Percentiles rank a stretch among this genome's conserved stretches.
Evolutionary conservation across 345 rosid species (phyloP).

Genomic region (Erodium maritimum): DNA sequence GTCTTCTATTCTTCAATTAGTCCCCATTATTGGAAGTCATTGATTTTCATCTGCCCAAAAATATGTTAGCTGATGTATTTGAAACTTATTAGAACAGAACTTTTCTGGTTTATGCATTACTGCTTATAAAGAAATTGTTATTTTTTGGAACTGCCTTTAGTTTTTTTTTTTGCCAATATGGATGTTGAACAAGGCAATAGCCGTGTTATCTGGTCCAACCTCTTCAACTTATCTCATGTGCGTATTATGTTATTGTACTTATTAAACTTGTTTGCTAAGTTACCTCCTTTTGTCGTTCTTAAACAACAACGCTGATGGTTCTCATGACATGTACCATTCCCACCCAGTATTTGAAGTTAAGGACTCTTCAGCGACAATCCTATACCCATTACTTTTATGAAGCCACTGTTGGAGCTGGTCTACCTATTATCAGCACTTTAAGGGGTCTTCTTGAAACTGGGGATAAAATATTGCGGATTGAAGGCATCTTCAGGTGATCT

Average conservation of each 20-base stretch:
- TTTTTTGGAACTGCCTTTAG: too few relatives aligned
- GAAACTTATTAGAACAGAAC: too few relatives aligned
- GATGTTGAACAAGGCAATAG: too few relatives aligned
- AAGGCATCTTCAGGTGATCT: slow-evolving; percentile 82
- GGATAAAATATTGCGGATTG: slow-evolving; percentile 72
- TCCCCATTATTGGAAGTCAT: too few relatives aligned
- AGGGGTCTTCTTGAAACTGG: slow-evolving; percentile 96
- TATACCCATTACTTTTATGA: slow-evolving; percentile 97
- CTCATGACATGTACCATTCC: slow-evolving; percentile 4
- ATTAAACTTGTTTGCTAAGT: too few relatives aligned
- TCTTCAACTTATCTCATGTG: background rate
- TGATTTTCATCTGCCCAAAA: too few relatives aligned
- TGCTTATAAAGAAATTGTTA: too few relatives aligned
- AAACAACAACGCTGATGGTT: background rate
- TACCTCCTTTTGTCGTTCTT: too few relatives aligned
- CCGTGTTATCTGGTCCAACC: background rate
- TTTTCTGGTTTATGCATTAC: too few relatives aligned
- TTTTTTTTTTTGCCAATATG: too few relatives aligned
- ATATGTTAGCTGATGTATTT: too few relatives aligned
- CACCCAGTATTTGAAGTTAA: slow-evolving; percentile 68
- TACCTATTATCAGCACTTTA: slow-evolving; percentile 92
- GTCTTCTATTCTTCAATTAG: too few relatives aligned
- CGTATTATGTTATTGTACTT: background rate
- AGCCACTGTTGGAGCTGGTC: slow-evolving; percentile 99
- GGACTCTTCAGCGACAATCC: slow-evolving; percentile 92